Evolutionary conservation across 2,329 filamentous ascomycete genomes (phyloP).

Genomic region (Chrysoporthe puriensis): DNA sequence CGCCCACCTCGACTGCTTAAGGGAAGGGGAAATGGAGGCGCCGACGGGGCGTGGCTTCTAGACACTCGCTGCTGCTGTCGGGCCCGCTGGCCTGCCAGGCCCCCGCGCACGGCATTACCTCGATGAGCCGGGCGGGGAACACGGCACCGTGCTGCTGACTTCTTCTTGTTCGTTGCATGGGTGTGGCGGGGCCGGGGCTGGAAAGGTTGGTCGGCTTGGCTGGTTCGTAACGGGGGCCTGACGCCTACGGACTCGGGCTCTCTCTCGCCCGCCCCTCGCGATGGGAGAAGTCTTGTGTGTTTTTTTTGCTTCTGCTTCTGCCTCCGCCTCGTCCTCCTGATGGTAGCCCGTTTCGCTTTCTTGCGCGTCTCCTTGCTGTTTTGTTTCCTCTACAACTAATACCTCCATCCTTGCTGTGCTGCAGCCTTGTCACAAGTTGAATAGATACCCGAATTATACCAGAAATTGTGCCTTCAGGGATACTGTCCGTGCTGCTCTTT

Average conservation of each 20-base stretch:
- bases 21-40: background rate
- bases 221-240: too few species aligned
- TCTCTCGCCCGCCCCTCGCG: too few species aligned
- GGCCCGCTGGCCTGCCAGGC: too few species aligned
- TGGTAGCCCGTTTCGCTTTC: background rate
- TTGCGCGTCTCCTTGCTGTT: background rate
- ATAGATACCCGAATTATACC: slow-evolving; percentile 31
- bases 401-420: slow-evolving; percentile 24
- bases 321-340: too few species aligned
- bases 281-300: background rate
- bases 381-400: slow-evolving; percentile 22
- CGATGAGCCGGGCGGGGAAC: too few species aligned
- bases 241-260: too few species aligned
- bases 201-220: too few species aligned
- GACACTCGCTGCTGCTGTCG: background rate
- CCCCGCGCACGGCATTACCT: too few species aligned
- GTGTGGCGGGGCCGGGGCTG: too few species aligned
- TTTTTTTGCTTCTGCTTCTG: background rate
- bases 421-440: slow-evolving; percentile 26
- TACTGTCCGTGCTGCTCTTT: background rate
- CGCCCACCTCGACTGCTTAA: slow-evolving; percentile 15
- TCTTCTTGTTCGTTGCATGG: too few species aligned
- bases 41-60: background rate
- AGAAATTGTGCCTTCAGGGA: slow-evolving; percentile 9
- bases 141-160: too few species aligned